Base-by-base conservation (phyloP, 1,139 yeast genomes). In the Sugiyamaella pinicola region DNA sequence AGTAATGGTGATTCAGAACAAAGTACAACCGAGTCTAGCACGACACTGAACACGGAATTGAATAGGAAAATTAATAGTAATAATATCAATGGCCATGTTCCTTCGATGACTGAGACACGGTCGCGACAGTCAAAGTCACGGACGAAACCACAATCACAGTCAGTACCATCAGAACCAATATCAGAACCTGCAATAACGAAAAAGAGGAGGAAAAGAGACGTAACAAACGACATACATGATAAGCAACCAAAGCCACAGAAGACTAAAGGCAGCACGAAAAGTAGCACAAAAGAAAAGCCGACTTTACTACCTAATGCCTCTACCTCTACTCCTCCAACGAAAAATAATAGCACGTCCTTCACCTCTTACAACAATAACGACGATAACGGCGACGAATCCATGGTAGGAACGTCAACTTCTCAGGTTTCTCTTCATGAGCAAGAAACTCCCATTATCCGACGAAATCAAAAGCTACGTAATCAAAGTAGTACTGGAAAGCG, bases 401-500 rank as follows among this genome's bases (percentile, higher is more conserved):
- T 34, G 4, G 44, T 18, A 21, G 26, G 19, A 18, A 42, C 52
- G 8, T 34, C 39, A 10, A 47, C 51, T 1, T 22, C 46, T 10
- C 46, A 47, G 40, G 49, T 52, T 7, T 31, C 40, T 7, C 49
- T 47, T 18, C 46, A 49, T 26, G 49, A 28, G 9, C 46, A 69
- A 26, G 79, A 72, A 57, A 72, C 77, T 0, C 80, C 78, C 3
- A 65, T 74, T 47, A 69, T 73, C 42, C 68, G 71, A 46, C 65
- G 72, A 52, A 75, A 73, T 58, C 70, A 74, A 53, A 67, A 66
- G 42, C 52, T 70, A 51, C 63, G 73, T 43, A 64, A 65, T 39
- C 59, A 59, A 33, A 21, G 18, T 12, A 18, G 17, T 4, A 52
- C 61, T 55, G 69, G 71, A 49, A 55, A 61, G 51, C 42, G 63